A percentile compares a stretch with the other conserved stretches of the same genome.
Evolutionary conservation across 228 moss, liverwort and hornwort species (phyloP).

Genomic region (Sphagnum magellanicum): DNA sequence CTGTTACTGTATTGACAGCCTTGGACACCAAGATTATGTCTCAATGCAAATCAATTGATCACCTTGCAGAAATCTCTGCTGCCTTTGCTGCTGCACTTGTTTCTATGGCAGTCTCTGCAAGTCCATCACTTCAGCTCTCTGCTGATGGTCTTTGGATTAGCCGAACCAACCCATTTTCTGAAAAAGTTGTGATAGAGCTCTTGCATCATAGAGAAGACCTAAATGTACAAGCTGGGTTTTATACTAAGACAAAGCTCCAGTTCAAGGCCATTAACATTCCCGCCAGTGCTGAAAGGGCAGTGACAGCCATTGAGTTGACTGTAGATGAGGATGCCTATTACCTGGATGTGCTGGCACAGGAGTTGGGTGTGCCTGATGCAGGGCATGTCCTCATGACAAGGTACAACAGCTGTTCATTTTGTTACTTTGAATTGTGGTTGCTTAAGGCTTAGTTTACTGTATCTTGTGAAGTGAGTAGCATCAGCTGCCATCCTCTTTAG

Average conservation of each 20-base stretch:
- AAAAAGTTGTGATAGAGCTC: conserved; percentile 49
- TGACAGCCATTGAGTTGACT: conserved; percentile 27
- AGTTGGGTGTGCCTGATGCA: conserved; percentile 64
- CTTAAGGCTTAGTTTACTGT: background rate
- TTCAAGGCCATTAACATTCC: conserved; percentile 62
- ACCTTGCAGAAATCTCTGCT: conserved; percentile 67
- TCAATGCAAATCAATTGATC: conserved; percentile 73
- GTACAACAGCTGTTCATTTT: conserved; percentile 12
- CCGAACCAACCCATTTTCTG: conserved; percentile 39
- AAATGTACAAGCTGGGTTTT: conserved; percentile 1
- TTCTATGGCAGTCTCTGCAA: conserved; percentile 61
- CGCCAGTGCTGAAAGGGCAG: conserved; percentile 39
- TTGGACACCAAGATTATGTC: conserved; percentile 79
- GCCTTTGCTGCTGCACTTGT: conserved; percentile 71
- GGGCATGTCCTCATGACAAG: conserved; percentile 75
- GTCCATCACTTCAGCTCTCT: conserved; percentile 54
- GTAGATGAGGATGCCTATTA: conserved; percentile 54
- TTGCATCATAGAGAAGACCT: conserved; percentile 8
- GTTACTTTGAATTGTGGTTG: background rate
- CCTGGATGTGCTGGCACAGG: conserved; percentile 67
- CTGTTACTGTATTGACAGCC: conserved; percentile 60
- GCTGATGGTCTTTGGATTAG: conserved; percentile 65
- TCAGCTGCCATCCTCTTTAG: background rate
- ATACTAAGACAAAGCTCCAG: conserved; percentile 2
- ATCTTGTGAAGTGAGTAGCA: background rate